Percentiles rank a stretch among this genome's conserved stretches.
These are phyloP conservation scores for Aethionema arabicum DNA, from an alignment of 345 rosid genomes.

Conservation along the genomic window DNA sequence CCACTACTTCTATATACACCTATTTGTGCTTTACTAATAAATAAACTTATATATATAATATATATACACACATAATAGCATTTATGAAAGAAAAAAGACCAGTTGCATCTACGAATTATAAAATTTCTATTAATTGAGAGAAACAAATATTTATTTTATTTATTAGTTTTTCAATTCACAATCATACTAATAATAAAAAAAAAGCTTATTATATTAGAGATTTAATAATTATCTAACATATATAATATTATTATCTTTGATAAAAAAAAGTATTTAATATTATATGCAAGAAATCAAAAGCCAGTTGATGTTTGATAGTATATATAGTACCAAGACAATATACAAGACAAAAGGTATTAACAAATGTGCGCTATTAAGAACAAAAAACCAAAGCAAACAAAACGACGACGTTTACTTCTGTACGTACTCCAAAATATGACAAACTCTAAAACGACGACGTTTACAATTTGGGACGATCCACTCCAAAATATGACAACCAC, in stretches of 20 bases:
- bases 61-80: neutral
- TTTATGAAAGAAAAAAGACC: too few relatives aligned
- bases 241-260: conserved; percentile 2
- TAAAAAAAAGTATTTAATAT: too few relatives aligned
- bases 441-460: conserved; percentile 24
- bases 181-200: too few relatives aligned
- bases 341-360: conserved; percentile 4
- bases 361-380: conserved; percentile 16
- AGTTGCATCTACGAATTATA: too few relatives aligned
- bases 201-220: too few relatives aligned
- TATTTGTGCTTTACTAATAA: conserved; percentile 12
- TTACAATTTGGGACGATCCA: conserved; percentile 8
- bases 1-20: conserved; percentile 15
- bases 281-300: neutral
- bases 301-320: neutral
- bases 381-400: conserved; percentile 18
- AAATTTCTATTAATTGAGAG: too few relatives aligned
- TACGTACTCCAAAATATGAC: conserved; percentile 11
- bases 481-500: conserved; percentile 19
- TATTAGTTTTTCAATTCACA: too few relatives aligned
- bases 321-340: neutral
- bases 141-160: too few relatives aligned
- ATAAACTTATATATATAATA: conserved; percentile 22
- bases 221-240: conserved; percentile 12
- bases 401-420: conserved; percentile 21